Evolutionary conservation across 2,329 filamentous ascomycete species (phyloP), one percentile per base, ranked within the genome.

Genomic region (Colletotrichum echinochloae): DNA sequence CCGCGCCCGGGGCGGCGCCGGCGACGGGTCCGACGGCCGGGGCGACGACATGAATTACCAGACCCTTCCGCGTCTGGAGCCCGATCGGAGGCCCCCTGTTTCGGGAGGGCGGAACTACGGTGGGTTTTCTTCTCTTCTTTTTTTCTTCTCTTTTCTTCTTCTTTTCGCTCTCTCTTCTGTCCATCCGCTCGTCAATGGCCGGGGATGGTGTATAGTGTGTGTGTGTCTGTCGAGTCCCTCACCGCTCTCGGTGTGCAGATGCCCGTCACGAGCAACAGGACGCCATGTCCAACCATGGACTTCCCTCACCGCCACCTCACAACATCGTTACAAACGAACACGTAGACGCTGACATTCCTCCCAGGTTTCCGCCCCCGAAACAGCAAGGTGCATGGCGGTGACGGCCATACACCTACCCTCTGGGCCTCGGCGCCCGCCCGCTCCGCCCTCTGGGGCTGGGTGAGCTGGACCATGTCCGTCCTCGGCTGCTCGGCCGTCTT

Each of bases 401-500:
- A 81, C 77, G 82, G 76, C 81, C 82, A 79, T 71, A 66, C 73
- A 74, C 78, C 78, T 78, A 77, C 76, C 75, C 73, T 71, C 75
- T 35, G 49, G 68, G 65, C 74, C 72, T 76, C 75, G 67, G 73
- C 76, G 75, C 76, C 71, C 62, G 65, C 73, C 72, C 76, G 63
- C 56, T 75, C 72, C 39, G 77, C 76, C 75, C 35, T 78, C 71
- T 80, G 79, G 79, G 79, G 80, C 72, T 84, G 83, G 83, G 73
- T 78, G 69, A 74, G 76, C 73, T 85, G 83, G 83, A 75, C 80
- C 73, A 71, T 79, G 65, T 85, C 83, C 74, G 83, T 85, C 74
- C 73, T 83, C 68, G 74, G 80, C 65, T 77, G 77, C 69, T 80
- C 80, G 55, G 76, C 75, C 56, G 51, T 81, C 44, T 62, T 78